phyloP scores from a whole-genome alignment of 805 yeast species.

The Cephaloascus fragrans region DNA sequence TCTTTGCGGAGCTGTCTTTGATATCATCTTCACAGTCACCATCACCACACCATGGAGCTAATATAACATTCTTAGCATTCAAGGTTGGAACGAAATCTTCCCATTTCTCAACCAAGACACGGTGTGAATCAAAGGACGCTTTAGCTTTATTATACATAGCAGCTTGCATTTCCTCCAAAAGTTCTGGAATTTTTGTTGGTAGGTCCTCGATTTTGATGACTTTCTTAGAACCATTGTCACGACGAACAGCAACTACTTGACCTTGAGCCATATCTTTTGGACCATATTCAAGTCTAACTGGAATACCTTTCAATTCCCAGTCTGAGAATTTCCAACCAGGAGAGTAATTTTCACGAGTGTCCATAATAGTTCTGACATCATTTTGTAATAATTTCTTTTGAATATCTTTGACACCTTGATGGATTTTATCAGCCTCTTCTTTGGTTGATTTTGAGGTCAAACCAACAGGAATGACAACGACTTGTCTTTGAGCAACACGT shows the following conservation, averaged over 20 bases:
- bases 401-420: constrained; percentile 58
- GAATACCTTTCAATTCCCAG: constrained; percentile 94
- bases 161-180: constrained; percentile 73
- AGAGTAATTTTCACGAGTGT: constrained; percentile 87
- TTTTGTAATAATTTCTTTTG: constrained; percentile 50
- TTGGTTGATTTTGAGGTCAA: constrained; percentile 77
- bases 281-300: constrained; percentile 89
- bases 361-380: constrained; percentile 73
- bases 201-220: constrained; percentile 57
- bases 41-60: constrained; percentile 97
- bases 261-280: constrained; percentile 84
- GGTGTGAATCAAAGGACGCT: constrained; percentile 72
- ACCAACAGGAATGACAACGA: constrained; percentile 91
- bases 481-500: constrained; percentile 88
- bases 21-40: constrained; percentile 94
- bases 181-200: constrained; percentile 56
- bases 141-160: constrained; percentile 74
- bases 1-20: constrained; percentile 79
- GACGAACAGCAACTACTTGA: constrained; percentile 83
- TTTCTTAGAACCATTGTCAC: constrained; percentile 77
- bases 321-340: constrained; percentile 99
- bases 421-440: constrained; percentile 63
- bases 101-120: constrained; percentile 76
- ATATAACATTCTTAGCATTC: constrained; percentile 81
- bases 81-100: constrained; percentile 87